These are phyloP conservation scores for Termitomyces sp. DNA, from an alignment of 768 basidiomycete species.

Conservation along the genomic window DNA sequence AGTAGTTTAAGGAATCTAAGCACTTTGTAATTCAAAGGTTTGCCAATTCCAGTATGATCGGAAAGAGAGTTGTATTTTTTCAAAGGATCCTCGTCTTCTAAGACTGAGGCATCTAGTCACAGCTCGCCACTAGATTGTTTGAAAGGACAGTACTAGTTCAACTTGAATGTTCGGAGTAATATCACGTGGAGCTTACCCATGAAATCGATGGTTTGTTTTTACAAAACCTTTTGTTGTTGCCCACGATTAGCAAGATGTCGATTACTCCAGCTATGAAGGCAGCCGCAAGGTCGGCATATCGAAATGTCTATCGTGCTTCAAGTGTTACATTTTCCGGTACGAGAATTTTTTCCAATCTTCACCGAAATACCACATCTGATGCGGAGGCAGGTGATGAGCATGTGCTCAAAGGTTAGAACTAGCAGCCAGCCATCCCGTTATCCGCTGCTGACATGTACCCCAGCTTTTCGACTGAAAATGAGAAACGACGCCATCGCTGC, in stretches of 20 bases:
- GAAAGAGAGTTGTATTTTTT: not conserved
- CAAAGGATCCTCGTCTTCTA: not conserved
- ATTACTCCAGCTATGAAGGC: conserved; percentile 56
- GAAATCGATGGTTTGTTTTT: not conserved
- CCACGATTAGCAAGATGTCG: conserved; percentile 36
- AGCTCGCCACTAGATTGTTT: not conserved
- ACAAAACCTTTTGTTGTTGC: not conserved
- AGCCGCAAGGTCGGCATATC: conserved; percentile 72
- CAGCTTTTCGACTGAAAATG: conserved; percentile 76
- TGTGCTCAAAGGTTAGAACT: conserved; percentile 47
- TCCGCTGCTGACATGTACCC: conserved; percentile 4
- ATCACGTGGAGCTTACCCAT: not conserved
- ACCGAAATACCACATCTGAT: conserved; percentile 6
- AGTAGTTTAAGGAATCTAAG: not conserved
- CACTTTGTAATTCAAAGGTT: not conserved
- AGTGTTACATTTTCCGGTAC: conserved; percentile 63
- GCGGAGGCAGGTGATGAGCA: conserved; percentile 47
- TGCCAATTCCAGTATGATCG: not conserved
- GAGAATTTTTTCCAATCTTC: conserved; percentile 1
- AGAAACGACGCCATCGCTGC: conserved; percentile 51
- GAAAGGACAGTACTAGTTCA: not conserved
- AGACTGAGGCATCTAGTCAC: not conserved
- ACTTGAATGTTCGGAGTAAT: not conserved
- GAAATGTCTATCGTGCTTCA: conserved; percentile 66
- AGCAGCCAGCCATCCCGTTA: not conserved